Percentiles rank a stretch among this genome's conserved stretches.
Conservation (phyloP, 2,329 filamentous ascomycete genomes). For the Fusarium floridanum region DNA sequence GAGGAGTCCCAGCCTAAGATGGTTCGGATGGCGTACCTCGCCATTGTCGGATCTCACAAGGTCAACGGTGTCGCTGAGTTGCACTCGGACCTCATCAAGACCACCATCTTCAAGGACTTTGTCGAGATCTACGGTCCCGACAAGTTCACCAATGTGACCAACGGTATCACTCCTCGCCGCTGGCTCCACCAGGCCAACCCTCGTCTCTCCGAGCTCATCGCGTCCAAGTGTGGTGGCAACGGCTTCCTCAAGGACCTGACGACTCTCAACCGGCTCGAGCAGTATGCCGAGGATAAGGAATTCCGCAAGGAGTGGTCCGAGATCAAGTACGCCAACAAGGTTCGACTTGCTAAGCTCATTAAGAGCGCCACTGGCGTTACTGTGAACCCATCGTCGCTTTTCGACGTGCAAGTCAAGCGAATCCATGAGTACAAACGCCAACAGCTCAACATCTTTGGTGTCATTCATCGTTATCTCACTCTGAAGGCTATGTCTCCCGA, state of each 20-base stretch:
- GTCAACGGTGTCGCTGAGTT: conserved; percentile 98
- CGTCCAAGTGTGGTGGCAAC: conserved; percentile 85
- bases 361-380: conserved; percentile 82
- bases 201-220: conserved; percentile 89
- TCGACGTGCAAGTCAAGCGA: conserved; percentile 98
- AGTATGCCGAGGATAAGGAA: conserved; percentile 84
- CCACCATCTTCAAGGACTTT: conserved; percentile 99
- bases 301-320: conserved; percentile 97
- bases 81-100: conserved; percentile 97
- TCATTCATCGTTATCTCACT: conserved; percentile 92
- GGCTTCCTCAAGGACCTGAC: conserved; percentile 93
- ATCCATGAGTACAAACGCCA: conserved; percentile 99
- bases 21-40: conserved; percentile 96
- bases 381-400: conserved; percentile 89
- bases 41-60: conserved; percentile 97
- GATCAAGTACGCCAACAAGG: conserved; percentile 97
- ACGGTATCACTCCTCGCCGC: conserved; percentile 94
- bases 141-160: conserved; percentile 99
- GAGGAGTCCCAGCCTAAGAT: conserved; percentile 98
- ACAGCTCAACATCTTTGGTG: conserved; percentile 98
- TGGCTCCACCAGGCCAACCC: conserved; percentile 99
- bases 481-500: conserved; percentile 88
- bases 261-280: conserved; percentile 85
- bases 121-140: conserved; percentile 94
- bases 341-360: conserved; percentile 91